Evolutionary conservation across 2,329 filamentous ascomycete genomes (phyloP).

Genomic region (Aspergillus cejpii): DNA sequence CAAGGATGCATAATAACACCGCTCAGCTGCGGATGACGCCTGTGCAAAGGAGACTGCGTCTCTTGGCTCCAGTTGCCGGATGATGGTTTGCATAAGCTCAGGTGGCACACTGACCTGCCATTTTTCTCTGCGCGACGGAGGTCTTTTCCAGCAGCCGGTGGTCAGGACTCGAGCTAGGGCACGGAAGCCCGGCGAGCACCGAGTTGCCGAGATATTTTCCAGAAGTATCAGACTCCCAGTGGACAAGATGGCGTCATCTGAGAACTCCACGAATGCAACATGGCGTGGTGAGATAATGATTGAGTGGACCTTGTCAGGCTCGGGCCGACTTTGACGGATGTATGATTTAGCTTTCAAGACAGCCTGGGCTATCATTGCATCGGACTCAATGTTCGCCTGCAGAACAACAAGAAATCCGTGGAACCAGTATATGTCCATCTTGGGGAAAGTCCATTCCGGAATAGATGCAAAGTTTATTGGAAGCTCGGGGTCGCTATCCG

Average conservation of each 20-base stretch:
- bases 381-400: constrained; percentile 10
- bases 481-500: constrained; percentile 11
- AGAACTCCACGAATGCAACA: constrained; percentile 20
- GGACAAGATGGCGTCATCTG: constrained; percentile 5
- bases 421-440: constrained; percentile 14
- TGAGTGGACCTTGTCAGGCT: constrained; percentile 2
- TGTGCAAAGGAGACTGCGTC: constrained; percentile 20
- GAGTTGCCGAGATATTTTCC: constrained; percentile 15
- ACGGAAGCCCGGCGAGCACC: constrained; percentile 24
- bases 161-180: constrained; percentile 18
- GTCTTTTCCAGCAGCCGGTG: constrained; percentile 19
- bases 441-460: constrained; percentile 9
- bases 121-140: constrained; percentile 12
- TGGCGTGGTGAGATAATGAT: constrained; percentile 20
- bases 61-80: constrained; percentile 13
- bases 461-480: constrained; percentile 9
- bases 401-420: constrained; percentile 17
- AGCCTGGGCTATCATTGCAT: constrained; percentile 7
- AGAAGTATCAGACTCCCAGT: constrained; percentile 14
- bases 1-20: constrained; percentile 20
- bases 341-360: constrained; percentile 9
- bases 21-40: constrained; percentile 16
- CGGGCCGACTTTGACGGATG: not conserved
- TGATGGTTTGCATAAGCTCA: constrained; percentile 12
- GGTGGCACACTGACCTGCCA: constrained; percentile 8